These are phyloP conservation scores for Beauveria pseudobassiana DNA, from an alignment of 2,329 filamentous ascomycete species.

Conservation along the genomic window DNA sequence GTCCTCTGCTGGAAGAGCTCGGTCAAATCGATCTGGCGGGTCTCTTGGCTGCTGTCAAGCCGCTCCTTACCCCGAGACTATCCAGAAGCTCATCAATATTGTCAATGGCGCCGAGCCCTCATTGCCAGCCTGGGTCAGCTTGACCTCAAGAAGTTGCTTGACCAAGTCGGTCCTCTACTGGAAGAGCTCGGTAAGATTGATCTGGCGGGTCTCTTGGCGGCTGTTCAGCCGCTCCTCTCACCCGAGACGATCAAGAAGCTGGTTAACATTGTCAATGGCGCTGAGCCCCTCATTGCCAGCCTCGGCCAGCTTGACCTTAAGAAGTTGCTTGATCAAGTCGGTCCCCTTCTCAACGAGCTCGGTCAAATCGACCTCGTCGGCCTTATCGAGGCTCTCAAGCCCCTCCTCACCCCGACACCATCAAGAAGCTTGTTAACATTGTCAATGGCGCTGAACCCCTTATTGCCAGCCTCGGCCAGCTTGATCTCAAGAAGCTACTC, in stretches of 20 bases:
- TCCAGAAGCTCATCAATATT: conserved; percentile 18
- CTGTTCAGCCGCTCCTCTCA: conserved; percentile 27
- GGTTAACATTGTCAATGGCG: conserved; percentile 14
- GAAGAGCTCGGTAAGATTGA: conserved; percentile 22
- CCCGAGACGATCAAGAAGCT: conserved; percentile 20
- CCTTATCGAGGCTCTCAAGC: conserved; percentile 25
- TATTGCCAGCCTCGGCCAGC: conserved; percentile 19
- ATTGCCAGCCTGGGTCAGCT: conserved; percentile 19
- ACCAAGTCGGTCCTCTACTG: conserved; percentile 20
- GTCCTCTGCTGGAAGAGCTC: conserved; percentile 19
- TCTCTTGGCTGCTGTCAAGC: conserved; percentile 25
- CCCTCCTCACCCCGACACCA: conserved; percentile 26
- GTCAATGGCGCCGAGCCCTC: conserved; percentile 3
- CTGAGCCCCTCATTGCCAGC: conserved; percentile 15
- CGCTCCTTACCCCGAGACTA: conserved; percentile 26
- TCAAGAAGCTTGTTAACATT: conserved; percentile 18
- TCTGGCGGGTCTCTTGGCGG: conserved; percentile 22
- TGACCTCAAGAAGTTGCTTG: conserved; percentile 16
- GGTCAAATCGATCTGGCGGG: conserved; percentile 21
- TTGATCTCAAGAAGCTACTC: conserved; percentile 16
- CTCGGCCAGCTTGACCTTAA: conserved; percentile 17
- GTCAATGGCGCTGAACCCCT: conserved; percentile 5
- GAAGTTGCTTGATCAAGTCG: conserved; percentile 16
- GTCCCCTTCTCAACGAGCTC: conserved; percentile 22
- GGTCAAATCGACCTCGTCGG: conserved; percentile 22